Conservation (phyloP, 2,329 filamentous ascomycete species). For the Shiraia bambusicola region DNA sequence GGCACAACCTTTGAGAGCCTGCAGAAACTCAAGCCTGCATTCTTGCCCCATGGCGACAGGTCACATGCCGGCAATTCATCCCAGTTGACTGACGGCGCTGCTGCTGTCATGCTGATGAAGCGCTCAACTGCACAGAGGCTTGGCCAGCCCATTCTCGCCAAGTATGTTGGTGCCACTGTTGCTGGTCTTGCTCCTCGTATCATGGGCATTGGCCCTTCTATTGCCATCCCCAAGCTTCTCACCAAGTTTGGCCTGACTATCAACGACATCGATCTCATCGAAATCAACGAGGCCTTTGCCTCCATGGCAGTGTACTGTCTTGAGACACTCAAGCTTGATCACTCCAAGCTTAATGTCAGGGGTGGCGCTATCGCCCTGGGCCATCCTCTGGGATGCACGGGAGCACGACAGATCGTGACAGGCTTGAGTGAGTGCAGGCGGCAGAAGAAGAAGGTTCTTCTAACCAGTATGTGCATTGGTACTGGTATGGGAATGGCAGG, state of each 20-base stretch:
- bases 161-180: constrained; percentile 89
- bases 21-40: constrained; percentile 83
- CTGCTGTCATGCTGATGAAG: constrained; percentile 90
- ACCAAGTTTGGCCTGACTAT: constrained; percentile 74
- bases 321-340: constrained; percentile 64
- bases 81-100: constrained; percentile 92
- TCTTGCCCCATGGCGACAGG: constrained; percentile 82
- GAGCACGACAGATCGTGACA: constrained; percentile 81
- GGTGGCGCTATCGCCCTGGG: constrained; percentile 82
- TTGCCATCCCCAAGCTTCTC: constrained; percentile 78
- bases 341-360: constrained; percentile 75
- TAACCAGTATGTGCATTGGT: constrained; percentile 87
- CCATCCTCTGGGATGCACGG: constrained; percentile 79
- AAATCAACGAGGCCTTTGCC: constrained; percentile 97
- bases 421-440: constrained; percentile 81
- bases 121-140: constrained; percentile 84
- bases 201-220: constrained; percentile 88
- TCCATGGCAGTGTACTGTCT: constrained; percentile 97
- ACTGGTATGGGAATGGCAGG: constrained; percentile 69
- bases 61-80: constrained; percentile 93
- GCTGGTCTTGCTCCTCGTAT: constrained; percentile 88
- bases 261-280: constrained; percentile 83
- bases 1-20: constrained; percentile 85
- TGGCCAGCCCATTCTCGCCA: constrained; percentile 87
- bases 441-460: constrained; percentile 83